phyloP scores from a whole-genome alignment of 805 yeast genomes.

The Candida xiaguanensis region DNA sequence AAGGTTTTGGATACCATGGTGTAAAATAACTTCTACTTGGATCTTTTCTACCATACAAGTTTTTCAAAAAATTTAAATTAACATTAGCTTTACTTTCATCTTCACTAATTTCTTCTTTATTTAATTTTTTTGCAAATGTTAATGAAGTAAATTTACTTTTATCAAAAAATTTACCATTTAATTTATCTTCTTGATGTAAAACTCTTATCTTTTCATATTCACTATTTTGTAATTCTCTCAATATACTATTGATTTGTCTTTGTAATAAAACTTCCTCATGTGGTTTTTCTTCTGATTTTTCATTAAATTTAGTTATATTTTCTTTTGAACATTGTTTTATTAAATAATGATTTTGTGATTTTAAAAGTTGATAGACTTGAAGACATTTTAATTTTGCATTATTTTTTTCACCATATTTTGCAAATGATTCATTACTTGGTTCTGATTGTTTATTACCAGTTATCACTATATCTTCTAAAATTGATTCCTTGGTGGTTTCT shows the following conservation, averaged over 20 bases:
- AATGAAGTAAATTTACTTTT: not conserved
- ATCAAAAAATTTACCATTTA: not conserved
- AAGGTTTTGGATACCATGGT: conserved; percentile 95
- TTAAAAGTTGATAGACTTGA: conserved; percentile 27
- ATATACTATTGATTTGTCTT: conserved; percentile 29
- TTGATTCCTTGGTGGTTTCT: conserved; percentile 41
- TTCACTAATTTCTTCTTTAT: conserved; percentile 46
- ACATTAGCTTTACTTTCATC: conserved; percentile 49
- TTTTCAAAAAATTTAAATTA: conserved; percentile 75
- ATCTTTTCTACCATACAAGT: conserved; percentile 74
- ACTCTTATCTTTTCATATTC: conserved; percentile 31
- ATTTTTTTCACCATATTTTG: conserved; percentile 27
- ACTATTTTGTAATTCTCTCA: conserved; percentile 33
- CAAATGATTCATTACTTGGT: conserved; percentile 25
- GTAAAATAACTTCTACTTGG: conserved; percentile 83
- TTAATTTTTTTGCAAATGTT: conserved; percentile 25
- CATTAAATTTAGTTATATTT: conserved; percentile 22
- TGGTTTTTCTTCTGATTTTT: conserved; percentile 30
- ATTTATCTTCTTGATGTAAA: conserved; percentile 17
- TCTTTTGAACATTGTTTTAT: conserved; percentile 16
- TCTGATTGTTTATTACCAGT: conserved; percentile 16
- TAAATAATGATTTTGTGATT: conserved; percentile 5
- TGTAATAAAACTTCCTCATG: conserved; percentile 30
- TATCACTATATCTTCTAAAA: conserved; percentile 43
- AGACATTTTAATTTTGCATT: conserved; percentile 28